Base-by-base conservation (phyloP, 176 grass and related monocot species). In the Hordeum marinum region DNA sequence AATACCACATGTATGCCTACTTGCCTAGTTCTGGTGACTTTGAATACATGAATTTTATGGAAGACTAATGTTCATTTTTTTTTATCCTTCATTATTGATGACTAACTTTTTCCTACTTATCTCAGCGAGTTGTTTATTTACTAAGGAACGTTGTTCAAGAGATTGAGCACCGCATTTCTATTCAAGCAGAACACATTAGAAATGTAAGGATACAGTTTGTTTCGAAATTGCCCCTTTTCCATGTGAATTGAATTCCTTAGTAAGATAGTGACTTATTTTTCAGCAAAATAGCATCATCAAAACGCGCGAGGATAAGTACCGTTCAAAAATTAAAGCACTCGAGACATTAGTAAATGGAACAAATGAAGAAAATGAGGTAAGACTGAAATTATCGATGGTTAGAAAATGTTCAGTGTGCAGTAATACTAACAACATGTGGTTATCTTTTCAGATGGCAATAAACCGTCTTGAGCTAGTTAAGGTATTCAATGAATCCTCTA, bases 341-440 rank as follows among this genome's bases (percentile, higher is more conserved):
- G 93, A 98, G 81, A 95, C 86, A 74, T 88, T 98, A 88, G 93
- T 93, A 81, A 92, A 92, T 81, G 93, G 96, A 61, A 95, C 96
- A 84, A 93, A 98, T 85, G 93, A 95, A 90, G 96, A 98, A 90
- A 95, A 94, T 25, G 91, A 95, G 96, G 96, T 98, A 90, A 72
- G 5, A 2, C 12, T 10, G 5, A 71, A 89, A 54, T 81, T 61
- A 7, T 41, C 58, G 36, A 78, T 40, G 21, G 32, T 35, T 77
- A 46, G 24, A 82, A 79, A 63, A 87, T 76, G 76, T 31, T 67
- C 18, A 72, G 6, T 83, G 40, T 31, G 10, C 77, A 74, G 60
- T 18, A 35, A 87, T 83, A 50, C 57, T 94, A 72, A 83, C 83
- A 80, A 60, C 26, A 39, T 59, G 35, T 92, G 41, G 26, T 84